Percentiles rank a stretch among this genome's conserved stretches.
These are phyloP conservation scores for Arthrobotrys entomopaga DNA, from an alignment of 2,329 filamentous ascomycete species.

Conservation along the genomic window DNA sequence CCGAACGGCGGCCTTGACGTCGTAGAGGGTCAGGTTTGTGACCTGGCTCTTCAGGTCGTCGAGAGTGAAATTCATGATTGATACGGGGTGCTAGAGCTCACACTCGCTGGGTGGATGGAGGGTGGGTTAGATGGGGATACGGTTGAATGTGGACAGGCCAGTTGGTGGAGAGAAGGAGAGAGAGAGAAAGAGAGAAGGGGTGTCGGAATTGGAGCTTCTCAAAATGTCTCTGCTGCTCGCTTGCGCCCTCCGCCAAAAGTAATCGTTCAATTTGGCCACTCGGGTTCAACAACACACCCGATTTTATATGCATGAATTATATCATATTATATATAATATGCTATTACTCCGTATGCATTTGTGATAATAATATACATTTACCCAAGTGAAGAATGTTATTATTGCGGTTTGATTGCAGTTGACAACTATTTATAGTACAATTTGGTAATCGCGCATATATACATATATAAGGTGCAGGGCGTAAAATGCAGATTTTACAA, in stretches of 20 bases:
- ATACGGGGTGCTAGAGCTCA: constrained; percentile 5
- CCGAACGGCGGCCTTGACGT: constrained; percentile 91
- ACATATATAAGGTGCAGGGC: background rate
- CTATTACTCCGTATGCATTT: too few relatives aligned
- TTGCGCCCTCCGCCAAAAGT: constrained; percentile 33
- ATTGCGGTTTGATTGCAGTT: background rate
- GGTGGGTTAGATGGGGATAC: background rate
- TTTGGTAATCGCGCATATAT: too few relatives aligned
- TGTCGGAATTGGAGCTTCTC: constrained; percentile 52
- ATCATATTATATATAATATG: background rate
- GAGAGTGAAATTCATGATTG: constrained; percentile 64
- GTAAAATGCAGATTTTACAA: constrained; percentile 20
- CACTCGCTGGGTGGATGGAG: background rate
- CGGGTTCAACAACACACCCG: constrained; percentile 31
- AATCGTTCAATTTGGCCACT: too few relatives aligned
- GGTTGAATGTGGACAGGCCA: constrained; percentile 32
- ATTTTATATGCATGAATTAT: background rate
- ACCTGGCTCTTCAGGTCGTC: constrained; percentile 85
- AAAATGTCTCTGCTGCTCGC: constrained; percentile 43
- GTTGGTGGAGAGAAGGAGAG: constrained; percentile 38
- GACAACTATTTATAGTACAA: background rate
- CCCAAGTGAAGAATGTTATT: too few relatives aligned
- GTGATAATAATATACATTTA: too few relatives aligned
- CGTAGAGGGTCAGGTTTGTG: constrained; percentile 91
- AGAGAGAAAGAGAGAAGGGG: constrained; percentile 26